phyloP scores from a whole-genome alignment of 257 asterid genomes.

The Solanum pennellii region DNA sequence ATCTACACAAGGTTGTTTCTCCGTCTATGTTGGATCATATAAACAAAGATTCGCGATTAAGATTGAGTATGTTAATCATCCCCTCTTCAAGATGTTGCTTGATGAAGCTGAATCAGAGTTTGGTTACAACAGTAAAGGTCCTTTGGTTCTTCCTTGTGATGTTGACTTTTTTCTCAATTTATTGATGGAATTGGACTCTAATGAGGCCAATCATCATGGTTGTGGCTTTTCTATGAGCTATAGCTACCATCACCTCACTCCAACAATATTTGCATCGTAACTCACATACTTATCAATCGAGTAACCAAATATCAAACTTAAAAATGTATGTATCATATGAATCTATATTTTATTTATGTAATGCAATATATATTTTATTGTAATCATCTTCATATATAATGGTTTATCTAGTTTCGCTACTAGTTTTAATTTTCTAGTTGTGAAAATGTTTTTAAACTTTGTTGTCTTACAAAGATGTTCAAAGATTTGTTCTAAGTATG shows the following conservation, averaged over 20 bases:
- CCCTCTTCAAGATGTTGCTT: conserved; percentile 33
- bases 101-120: conserved; percentile 63
- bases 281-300: background rate
- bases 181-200: conserved; percentile 31
- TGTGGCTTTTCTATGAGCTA: conserved; percentile 14
- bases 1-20: conserved; percentile 41
- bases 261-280: background rate
- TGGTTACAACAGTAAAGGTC: conserved; percentile 43
- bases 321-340: background rate
- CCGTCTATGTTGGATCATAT: conserved; percentile 40
- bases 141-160: conserved; percentile 45
- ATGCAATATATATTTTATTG: fast-evolving
- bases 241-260: conserved; percentile 15
- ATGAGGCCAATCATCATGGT: background rate
- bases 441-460: too few species aligned
- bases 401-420: background rate
- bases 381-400: background rate
- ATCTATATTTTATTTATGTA: background rate
- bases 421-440: too few species aligned
- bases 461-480: too few species aligned
- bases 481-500: too few species aligned
- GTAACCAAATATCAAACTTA: background rate
- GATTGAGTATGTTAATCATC: conserved; percentile 41
- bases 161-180: conserved; percentile 30
- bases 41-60: conserved; percentile 41